Base-by-base conservation (phyloP, 768 basidiomycete genomes). In the Flagelloscypha sp. region DNA sequence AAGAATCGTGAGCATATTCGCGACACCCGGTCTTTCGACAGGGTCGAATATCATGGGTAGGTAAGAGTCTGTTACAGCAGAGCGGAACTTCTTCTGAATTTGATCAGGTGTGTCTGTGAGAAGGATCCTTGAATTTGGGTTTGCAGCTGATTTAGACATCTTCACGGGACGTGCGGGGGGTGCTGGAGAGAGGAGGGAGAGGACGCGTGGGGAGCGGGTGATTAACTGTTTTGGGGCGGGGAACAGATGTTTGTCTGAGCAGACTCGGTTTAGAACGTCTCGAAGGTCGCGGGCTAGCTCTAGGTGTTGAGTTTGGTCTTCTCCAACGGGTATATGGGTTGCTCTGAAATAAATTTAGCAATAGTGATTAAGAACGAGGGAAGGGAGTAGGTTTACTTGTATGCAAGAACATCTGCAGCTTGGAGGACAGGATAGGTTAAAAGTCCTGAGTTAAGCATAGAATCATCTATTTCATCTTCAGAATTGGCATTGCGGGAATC, bases 241-340 rank as follows among this genome's bases (percentile, higher is more conserved):
- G 48, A 98, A 94, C 42, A 83, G 53, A 0, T 66, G 61, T 7
- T 62, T 57, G 12, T 46, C 48, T 6, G 50, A 42, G 54, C 77
- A 88, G 12, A 68, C 70, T 6, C 74, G 68, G 53, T 97, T 97
- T 63, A 94, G 94, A 6, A 59, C 62, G 12, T 85, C 76, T 0
- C 87, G 90, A 8, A 95, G 60, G 47, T 93, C 88, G 20, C 89
- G 77, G 12, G 73, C 72, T 0, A 98, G 74, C 49, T 95, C 92
- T 27, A 97, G 72, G 50, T 98, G 94, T 60, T 98, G 94, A 15
- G 77, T 75, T 52, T 97, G 94, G 55, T 98, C 94, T 49, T 97
- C 92, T 17, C 94, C 94, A 4, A 98, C 93, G 1, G 94, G 94
- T 1, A 98, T 84, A 53, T 92, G 85, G 0, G 90, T 94, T 2